Base-by-base conservation (phyloP, 352 stramenopile species). In the Pythium aquatile region DNA sequence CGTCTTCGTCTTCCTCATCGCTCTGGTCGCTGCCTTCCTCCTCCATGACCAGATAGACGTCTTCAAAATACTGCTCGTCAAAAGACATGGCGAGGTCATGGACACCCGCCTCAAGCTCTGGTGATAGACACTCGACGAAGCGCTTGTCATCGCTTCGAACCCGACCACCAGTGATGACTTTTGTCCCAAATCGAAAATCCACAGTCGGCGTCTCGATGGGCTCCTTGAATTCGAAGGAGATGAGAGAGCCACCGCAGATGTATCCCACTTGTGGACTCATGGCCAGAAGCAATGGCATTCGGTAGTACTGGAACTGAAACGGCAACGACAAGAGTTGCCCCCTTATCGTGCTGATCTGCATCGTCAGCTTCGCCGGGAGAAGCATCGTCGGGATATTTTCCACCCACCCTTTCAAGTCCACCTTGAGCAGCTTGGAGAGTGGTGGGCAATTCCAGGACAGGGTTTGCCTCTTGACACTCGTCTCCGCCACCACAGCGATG, bases 21-120 rank as follows among this genome's bases (percentile, higher is more conserved):
- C 4, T 3, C 16, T 47, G 20, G 8, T 60, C n/a, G 11, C 17
- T 14, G 5, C 13, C 29, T 9, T 42, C 33, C 26, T 35, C 32
- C 7, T 54, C 40, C 3, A 42, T 33, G 10, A 52, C 61, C 55
- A 61, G 35, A 63, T 58, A 56, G 49, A 57, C 60, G 26, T 67
- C 52, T n/a, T 89, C 76, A 39, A 79, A 91, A 44, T 87, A 75
- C 52, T 91, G 83, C 26, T 86, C 79, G 33, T 91, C 85, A 28
- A 90, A 91, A 2, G 78, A 90, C 20, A 91, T 64, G 1, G 74
- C 72, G 29, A 91, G 63, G 16, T 56, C 64, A 46, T 91, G 72
- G 2, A 72, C 37, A 0, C 83, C 83, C 17, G 70, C 60, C 13
- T 69, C 47, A 13, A 91, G 64, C 55, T 83, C 77, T 0, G 83